Conservation (phyloP, 2,329 filamentous ascomycete genomes). For the Dactylellina drechsleri region DNA sequence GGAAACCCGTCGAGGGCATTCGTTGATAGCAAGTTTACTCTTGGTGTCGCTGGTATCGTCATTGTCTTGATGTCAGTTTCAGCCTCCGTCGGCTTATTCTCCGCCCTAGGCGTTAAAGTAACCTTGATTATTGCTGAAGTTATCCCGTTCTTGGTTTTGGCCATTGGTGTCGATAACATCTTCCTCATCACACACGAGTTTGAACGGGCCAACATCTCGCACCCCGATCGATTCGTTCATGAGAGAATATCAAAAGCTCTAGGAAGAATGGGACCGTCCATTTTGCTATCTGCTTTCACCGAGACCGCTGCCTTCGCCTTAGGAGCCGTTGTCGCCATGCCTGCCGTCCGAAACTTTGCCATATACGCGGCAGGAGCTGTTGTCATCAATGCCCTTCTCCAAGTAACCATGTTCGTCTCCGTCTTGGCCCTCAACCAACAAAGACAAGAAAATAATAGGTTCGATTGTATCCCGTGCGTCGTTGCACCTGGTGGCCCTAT, state of each 20-base stretch:
- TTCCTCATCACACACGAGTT: constrained; percentile 99
- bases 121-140: constrained; percentile 98
- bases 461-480: constrained; percentile 91
- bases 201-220: constrained; percentile 89
- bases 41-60: constrained; percentile 91
- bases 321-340: constrained; percentile 95
- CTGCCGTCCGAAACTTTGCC: constrained; percentile 95
- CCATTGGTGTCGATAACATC: constrained; percentile 98
- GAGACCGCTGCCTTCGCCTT: constrained; percentile 94
- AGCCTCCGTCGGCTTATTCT: constrained; percentile 93
- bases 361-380: constrained; percentile 96
- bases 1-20: constrained; percentile 84
- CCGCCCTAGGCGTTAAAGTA: constrained; percentile 88
- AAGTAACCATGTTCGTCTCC: constrained; percentile 96
- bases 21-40: constrained; percentile 94
- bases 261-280: constrained; percentile 96
- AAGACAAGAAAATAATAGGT: constrained; percentile 85
- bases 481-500: constrained; percentile 70
- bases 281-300: constrained; percentile 91
- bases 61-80: constrained; percentile 98
- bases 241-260: constrained; percentile 85
- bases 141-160: constrained; percentile 95
- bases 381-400: constrained; percentile 94
- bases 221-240: constrained; percentile 87
- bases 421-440: constrained; percentile 90